Conservation (phyloP, 2,329 filamentous ascomycete genomes). For the Aquanectria penicillioides region DNA sequence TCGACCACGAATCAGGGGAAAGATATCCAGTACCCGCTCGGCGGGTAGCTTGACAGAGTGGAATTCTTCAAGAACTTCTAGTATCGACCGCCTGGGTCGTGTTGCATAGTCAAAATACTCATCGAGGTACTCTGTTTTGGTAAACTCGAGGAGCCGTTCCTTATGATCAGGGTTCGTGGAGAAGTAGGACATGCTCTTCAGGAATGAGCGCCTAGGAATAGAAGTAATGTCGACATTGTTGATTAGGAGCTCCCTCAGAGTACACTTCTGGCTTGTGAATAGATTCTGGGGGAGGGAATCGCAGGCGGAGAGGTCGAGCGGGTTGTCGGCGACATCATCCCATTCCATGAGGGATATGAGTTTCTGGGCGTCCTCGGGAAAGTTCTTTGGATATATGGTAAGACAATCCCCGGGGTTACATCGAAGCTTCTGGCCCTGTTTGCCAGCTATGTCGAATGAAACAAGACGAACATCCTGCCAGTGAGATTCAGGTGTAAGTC, state of each 20-base stretch:
- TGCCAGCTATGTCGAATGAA: constrained; percentile 61
- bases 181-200: constrained; percentile 80
- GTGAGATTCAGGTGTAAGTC: constrained; percentile 79
- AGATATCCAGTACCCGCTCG: constrained; percentile 74
- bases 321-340: constrained; percentile 75
- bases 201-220: constrained; percentile 88
- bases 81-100: constrained; percentile 85
- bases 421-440: constrained; percentile 40
- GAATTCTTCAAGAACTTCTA: constrained; percentile 94
- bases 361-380: constrained; percentile 78
- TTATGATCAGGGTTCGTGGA: constrained; percentile 77
- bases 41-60: constrained; percentile 83
- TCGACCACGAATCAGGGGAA: constrained; percentile 86
- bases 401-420: constrained; percentile 81
- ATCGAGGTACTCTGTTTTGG: constrained; percentile 80
- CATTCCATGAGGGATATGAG: constrained; percentile 85
- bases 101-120: constrained; percentile 98
- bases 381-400: constrained; percentile 88
- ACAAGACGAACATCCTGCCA: constrained; percentile 95
- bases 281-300: constrained; percentile 47
- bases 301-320: constrained; percentile 62
- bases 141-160: constrained; percentile 86
- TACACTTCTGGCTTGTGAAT: constrained; percentile 56
- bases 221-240: constrained; percentile 90
- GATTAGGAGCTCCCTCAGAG: constrained; percentile 79